Percentiles rank a stretch among this genome's conserved stretches.
Conservation (phyloP, 495 filamentous ascomycete genomes). For the Thermothielavioides terrestris region DNA sequence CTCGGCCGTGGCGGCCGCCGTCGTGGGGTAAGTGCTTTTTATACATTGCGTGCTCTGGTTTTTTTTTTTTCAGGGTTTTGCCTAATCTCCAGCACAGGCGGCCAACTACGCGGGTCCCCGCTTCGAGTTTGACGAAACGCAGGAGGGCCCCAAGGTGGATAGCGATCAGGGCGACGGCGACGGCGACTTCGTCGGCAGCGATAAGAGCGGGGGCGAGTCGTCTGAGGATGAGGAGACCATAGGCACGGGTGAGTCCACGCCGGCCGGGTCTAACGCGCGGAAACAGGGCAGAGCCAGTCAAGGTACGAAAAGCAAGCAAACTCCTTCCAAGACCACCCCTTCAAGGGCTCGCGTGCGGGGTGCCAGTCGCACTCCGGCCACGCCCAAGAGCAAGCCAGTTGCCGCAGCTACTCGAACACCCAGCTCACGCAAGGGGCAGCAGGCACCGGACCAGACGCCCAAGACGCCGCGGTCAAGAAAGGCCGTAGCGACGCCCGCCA, state of each 20-base stretch:
- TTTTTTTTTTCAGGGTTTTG: neutral
- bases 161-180: conserved; percentile 21
- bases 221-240: conserved; percentile 15
- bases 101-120: conserved; percentile 19
- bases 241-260: conserved; percentile 10
- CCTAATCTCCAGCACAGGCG: conserved; percentile 20
- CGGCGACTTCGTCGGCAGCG: conserved; percentile 27
- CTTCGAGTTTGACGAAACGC: conserved; percentile 23
- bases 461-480: neutral
- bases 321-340: conserved; percentile 2
- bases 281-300: conserved; percentile 8
- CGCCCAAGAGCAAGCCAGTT: neutral
- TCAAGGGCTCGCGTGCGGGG: neutral
- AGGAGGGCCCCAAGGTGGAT: conserved; percentile 22
- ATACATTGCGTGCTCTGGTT: too few species aligned
- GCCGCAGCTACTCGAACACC: neutral
- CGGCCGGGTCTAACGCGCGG: conserved; percentile 7
- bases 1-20: conserved; percentile 77
- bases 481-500: neutral
- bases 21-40: conserved; percentile 36
- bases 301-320: conserved; percentile 10
- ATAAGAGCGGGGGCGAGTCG: conserved; percentile 21
- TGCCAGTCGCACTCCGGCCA: conserved; percentile 4
- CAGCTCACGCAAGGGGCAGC: conserved; percentile 6
- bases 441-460: conserved; percentile 15